These are phyloP conservation scores for Zoysia japonica DNA, from an alignment of 176 grass and related monocot genomes.

Conservation along the genomic window DNA sequence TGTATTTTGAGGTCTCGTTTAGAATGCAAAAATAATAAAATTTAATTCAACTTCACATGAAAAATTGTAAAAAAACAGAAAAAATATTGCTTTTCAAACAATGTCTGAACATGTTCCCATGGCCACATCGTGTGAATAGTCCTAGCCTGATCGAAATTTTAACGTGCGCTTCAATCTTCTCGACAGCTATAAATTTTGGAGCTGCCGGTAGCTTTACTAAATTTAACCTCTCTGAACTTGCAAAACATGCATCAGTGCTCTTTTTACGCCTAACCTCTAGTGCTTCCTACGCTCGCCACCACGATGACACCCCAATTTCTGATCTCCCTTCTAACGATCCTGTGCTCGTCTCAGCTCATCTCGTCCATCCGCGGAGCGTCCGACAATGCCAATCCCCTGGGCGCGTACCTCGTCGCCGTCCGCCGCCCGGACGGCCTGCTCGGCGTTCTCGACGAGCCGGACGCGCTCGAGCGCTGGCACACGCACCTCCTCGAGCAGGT, in stretches of 20 bases:
- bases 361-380: constrained; percentile 13
- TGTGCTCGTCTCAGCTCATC: constrained; percentile 4
- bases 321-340: not conserved
- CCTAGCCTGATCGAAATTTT: too few species aligned
- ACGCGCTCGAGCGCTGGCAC: constrained; percentile 27
- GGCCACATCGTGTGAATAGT: too few species aligned
- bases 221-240: not conserved
- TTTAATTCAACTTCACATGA: too few species aligned
- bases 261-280: constrained; percentile 2
- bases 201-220: not conserved
- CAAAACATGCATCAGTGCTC: not conserved
- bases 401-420: constrained; percentile 39
- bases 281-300: not conserved
- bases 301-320: constrained; percentile 4
- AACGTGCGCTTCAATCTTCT: too few species aligned
- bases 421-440: constrained; percentile 5
- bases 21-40: too few species aligned
- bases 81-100: too few species aligned
- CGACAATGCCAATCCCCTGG: not conserved
- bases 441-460: not conserved
- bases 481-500: constrained; percentile 25
- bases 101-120: too few species aligned
- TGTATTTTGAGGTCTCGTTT: too few species aligned
- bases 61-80: too few species aligned
- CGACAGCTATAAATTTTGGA: too few species aligned